Evolutionary conservation across 345 rosid species (phyloP), one percentile per base, ranked within the genome.

Genomic region (Aegle marmelos): DNA sequence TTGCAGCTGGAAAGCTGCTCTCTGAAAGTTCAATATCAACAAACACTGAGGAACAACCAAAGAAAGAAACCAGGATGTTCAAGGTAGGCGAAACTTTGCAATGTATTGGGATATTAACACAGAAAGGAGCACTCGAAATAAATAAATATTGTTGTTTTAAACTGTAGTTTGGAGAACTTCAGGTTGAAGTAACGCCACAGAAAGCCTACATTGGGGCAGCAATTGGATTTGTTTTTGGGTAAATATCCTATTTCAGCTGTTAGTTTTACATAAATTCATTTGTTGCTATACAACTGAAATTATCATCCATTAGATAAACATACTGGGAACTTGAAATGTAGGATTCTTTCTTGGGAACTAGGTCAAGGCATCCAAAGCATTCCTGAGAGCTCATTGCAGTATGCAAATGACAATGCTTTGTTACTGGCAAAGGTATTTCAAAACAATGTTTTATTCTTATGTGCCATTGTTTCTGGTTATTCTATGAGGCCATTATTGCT

Each of bases 111-210:
- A 45, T 74, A 24, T 67, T 30, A 59, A 37, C 62, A 25, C 69
- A 34, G 39, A 58, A 45, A 70, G 53, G 39, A 72, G 13, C 50
- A 36, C 34, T 30, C 13, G 25, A 78, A 67, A 27, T 48, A 27
- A 61, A 11, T 7, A 5, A 31, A 66, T 61, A 67, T 64, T 37
- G 10, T 48, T 24, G 60, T 67, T 80, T 53, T 54, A 33, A 22
- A 74, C 36, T 87, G 85, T 84, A 95, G 99, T 95, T 92, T 86
- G 99, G 99, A 84, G 94, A 92, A 0, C 98, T 93, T 82, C 98
- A 95, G 80, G 90, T 95, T 76, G 94, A 88, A 78, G 79, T 90
- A 76, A 95, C 89, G 70, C 88, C 93, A 9, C 83, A 81, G 79
- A 91, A 88, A 82, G 98, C 98, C 61, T 87, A 89, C 78, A 82